Conservation (phyloP, 1,284 basidiomycete genomes). For the Ustilago trichophora region DNA sequence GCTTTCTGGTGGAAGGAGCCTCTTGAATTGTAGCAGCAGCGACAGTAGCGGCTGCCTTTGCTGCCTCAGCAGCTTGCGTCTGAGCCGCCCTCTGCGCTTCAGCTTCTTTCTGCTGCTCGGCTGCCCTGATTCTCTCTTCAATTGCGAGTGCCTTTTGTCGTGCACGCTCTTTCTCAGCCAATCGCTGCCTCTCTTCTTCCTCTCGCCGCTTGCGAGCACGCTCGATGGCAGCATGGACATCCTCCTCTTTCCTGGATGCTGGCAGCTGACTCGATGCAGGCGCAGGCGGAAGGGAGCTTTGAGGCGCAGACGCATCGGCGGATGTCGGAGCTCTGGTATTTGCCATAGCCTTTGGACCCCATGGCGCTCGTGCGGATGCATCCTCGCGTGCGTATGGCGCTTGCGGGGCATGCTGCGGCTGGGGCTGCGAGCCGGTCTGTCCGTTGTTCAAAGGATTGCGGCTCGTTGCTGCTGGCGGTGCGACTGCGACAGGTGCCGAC, state of each 20-base stretch:
- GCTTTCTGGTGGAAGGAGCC: constrained; percentile 7
- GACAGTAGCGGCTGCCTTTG: constrained; percentile 1
- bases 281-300: background rate
- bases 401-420: background rate
- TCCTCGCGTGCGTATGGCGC: constrained; percentile 3
- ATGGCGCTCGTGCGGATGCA: constrained; percentile 12
- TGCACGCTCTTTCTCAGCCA: constrained; percentile 59
- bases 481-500: background rate
- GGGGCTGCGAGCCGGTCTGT: constrained; percentile 2
- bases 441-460: background rate
- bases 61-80: constrained; percentile 15
- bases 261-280: background rate
- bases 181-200: constrained; percentile 57
- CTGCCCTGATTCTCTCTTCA: constrained; percentile 55
- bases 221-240: constrained; percentile 61
- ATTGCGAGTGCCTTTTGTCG: constrained; percentile 58
- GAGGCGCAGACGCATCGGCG: background rate
- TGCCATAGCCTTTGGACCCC: constrained; percentile 31
- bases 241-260: constrained; percentile 30
- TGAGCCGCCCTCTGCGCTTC: constrained; percentile 37
- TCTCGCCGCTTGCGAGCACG: constrained; percentile 61
- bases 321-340: constrained; percentile 3
- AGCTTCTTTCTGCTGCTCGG: constrained; percentile 40
- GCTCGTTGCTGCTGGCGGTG: background rate
- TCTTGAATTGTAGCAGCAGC: background rate